Conservation (phyloP, 768 basidiomycete species). For the Xerocomus brunneocitrinus region DNA sequence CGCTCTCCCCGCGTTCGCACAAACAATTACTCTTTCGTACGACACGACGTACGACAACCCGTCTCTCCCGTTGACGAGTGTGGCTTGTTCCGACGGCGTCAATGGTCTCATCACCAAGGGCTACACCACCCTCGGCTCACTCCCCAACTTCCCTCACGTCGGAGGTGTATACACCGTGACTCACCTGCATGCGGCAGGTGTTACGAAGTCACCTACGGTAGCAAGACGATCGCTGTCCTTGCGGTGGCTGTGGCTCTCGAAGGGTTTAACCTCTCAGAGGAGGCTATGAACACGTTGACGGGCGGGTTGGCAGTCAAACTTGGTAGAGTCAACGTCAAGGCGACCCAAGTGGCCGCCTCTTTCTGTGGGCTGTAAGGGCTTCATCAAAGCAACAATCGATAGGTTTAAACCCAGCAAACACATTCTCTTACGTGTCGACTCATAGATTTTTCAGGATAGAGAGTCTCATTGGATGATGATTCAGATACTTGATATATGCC, state of each 20-base stretch:
- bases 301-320: constrained; percentile 40
- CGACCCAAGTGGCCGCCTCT: constrained; percentile 41
- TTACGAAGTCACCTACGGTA: constrained; percentile 26
- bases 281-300: constrained; percentile 53
- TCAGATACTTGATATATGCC: not conserved
- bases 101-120: constrained; percentile 30
- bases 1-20: constrained; percentile 17
- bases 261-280: constrained; percentile 47
- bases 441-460: not conserved
- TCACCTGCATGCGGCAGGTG: constrained; percentile 32
- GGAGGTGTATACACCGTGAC: constrained; percentile 32
- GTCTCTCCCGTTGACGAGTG: constrained; percentile 7
- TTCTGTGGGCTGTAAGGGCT: constrained; percentile 39
- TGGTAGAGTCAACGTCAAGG: constrained; percentile 45
- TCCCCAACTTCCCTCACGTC: constrained; percentile 30
- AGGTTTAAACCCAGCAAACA: not conserved
- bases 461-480: not conserved
- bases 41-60: constrained; percentile 30
- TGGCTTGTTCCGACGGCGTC: constrained; percentile 33
- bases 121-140: constrained; percentile 30
- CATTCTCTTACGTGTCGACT: not conserved
- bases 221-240: constrained; percentile 17
- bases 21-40: constrained; percentile 22
- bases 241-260: constrained; percentile 26
- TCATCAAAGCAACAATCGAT: too few species aligned